Base-by-base conservation (phyloP, 345 rosid genomes). In the Gossypium raimondii region DNA sequence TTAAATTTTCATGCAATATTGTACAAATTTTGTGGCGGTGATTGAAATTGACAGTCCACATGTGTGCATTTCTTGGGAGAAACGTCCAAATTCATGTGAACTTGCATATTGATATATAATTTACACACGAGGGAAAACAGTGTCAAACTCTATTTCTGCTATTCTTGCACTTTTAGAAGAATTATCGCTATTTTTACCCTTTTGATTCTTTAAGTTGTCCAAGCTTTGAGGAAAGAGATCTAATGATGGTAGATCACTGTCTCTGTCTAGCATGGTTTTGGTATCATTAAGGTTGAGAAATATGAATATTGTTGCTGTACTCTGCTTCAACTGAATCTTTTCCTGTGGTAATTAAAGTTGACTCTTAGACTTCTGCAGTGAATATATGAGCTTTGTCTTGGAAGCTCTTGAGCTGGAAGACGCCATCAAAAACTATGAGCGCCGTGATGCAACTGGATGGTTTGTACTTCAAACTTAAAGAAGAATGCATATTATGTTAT, bases 351-450 rank as follows among this genome's bases (percentile, higher is more conserved):
- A 72, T 56, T 56, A 22, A 51, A 47, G 60, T 73, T 53, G 67
- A 67, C 67, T 27, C 22, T 7, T n/a, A 12, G 34, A 60, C 34
- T 56, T 72, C 64, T 82, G 86, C 83, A 89, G 92, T 65, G 89
- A 89, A 79, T 91, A 89, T 76, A 82, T 89, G 88, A 85, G 77
- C 18, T 87, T 60, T 69, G 87, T 91, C 52, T 41, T 79, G 77
- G 88, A 91, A 76, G 97, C 93, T 9, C 86, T 91, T 8, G 89
- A 89, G 80, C 80, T 91, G 77, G 93, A 91, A 85, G 97, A 91
- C 72, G 84, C 87, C 4, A 73, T 91, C 77, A 91, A 82, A 81
- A 91, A 86, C 73, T 86, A 84, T 80, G 97, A 89, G 73, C 86
- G 86, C 7, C 75, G 89, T 68, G 82, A 72, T 72, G 82, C 87